Base-by-base conservation (phyloP, 345 rosid genomes). In the Ceriops zippeliana region DNA sequence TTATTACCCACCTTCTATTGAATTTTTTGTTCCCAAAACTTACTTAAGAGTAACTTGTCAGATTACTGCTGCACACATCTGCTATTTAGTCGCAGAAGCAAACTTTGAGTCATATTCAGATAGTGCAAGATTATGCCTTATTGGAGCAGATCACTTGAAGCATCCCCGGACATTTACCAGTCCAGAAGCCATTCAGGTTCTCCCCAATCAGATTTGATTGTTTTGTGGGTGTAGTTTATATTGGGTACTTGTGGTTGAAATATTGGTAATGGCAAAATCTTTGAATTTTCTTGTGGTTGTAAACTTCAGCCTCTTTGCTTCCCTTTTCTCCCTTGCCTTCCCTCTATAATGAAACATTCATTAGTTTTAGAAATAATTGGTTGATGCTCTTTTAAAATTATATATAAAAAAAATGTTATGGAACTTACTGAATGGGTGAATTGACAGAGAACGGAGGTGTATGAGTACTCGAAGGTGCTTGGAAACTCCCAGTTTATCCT, bases 361-460 rank as follows among this genome's bases (percentile, higher is more conserved):
- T 42, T 42, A 13, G 5, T 15, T 15, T 42, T 42, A 42, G 16
- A 42, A 42, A 11, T 42, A 42, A 13, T 42, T 3, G 17, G 49
- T 42, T 0, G 16, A 42, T 42, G 16, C 49, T 42, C 5, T 2
- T 13, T 13, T 42, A 13, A 42, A 42, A 13, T 11, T 13, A 42
- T 42, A 2, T 4, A 38, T 1, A 2, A 42, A 13, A 11, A 13
- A 3, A 15, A 28, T 11, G 34, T 75, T 65, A 63, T 64, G 71
- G 32, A 65, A 51, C 72, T 77, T 26, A 34, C 75, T 78, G 68
- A 63, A 76, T 68, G 62, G 64, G 61, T 79, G 9, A 30, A 30
- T 84, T 72, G 78, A 72, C 95, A 95, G 99, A 90, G 99, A 82
- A 96, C 99, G 1, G 99, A 96, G 83, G 79, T 96, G 31, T 92